phyloP scores from a whole-genome alignment of 305 asterid species.

The Solanum hybrid region DNA sequence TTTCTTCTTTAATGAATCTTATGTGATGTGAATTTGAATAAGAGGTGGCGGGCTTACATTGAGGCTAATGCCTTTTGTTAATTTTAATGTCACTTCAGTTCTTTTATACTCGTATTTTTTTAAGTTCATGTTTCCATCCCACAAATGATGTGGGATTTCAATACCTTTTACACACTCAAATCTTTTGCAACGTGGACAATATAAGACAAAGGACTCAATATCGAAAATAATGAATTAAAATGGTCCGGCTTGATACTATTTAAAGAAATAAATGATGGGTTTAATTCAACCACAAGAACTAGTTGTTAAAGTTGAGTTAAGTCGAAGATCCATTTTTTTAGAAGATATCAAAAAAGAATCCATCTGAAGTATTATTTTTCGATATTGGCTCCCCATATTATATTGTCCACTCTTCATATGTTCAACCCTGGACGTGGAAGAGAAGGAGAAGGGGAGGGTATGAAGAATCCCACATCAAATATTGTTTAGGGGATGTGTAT shows the following conservation, averaged over 20 bases:
- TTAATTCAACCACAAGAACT: background rate
- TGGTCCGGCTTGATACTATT: background rate
- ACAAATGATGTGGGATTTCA: background rate
- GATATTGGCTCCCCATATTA: background rate
- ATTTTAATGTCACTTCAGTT: background rate
- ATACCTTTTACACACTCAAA: background rate
- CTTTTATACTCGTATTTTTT: background rate
- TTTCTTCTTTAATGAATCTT: too few relatives aligned
- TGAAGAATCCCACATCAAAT: background rate
- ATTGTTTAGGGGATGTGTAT: background rate
- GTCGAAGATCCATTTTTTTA: background rate
- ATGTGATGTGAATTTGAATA: too few relatives aligned
- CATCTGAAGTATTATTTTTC: background rate
- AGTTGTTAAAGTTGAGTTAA: too few relatives aligned
- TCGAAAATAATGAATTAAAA: background rate
- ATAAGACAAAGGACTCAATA: background rate
- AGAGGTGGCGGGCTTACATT: too few relatives aligned
- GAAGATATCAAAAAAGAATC: fast-evolving
- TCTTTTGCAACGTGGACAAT: background rate
- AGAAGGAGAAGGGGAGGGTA: background rate
- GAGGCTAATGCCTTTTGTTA: background rate
- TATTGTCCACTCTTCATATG: background rate
- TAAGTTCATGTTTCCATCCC: background rate
- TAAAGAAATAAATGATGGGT: too few relatives aligned
- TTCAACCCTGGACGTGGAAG: too few relatives aligned